These are phyloP conservation scores for Malbranchea zuffiana DNA, from an alignment of 2,329 filamentous ascomycete genomes.

Conservation along the genomic window DNA sequence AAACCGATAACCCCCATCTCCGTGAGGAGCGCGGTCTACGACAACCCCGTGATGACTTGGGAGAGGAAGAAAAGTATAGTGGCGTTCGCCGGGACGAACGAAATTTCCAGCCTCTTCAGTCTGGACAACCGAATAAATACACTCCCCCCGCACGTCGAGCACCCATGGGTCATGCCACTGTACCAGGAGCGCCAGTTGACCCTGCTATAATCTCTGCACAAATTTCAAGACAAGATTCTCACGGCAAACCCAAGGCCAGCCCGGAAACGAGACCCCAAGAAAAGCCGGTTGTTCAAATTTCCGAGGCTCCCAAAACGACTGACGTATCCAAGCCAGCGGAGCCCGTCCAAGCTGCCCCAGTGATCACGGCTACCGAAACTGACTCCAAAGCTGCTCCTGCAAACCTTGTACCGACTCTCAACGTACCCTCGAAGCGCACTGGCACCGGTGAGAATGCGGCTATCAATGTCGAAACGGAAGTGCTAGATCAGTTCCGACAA, in stretches of 20 bases:
- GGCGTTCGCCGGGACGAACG: constrained; percentile 64
- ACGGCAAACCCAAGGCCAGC: constrained; percentile 8
- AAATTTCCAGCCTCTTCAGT: constrained; percentile 54
- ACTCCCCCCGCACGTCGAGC: constrained; percentile 81
- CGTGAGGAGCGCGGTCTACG: constrained; percentile 76
- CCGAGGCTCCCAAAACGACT: constrained; percentile 8
- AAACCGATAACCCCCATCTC: constrained; percentile 66
- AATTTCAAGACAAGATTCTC: constrained; percentile 38
- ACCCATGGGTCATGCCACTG: constrained; percentile 60
- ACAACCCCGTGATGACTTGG: constrained; percentile 52
- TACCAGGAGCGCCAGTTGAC: constrained; percentile 67
- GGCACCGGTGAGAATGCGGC: constrained; percentile 44
- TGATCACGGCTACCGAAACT: constrained; percentile 19
- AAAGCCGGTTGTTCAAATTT: neutral
- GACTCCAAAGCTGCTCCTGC: constrained; percentile 20
- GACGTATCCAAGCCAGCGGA: constrained; percentile 16
- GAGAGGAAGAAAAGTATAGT: constrained; percentile 93
- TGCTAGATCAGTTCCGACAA: constrained; percentile 53
- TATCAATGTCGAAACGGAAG: constrained; percentile 50
- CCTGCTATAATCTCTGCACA: constrained; percentile 87
- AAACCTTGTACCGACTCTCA: constrained; percentile 31
- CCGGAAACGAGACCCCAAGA: constrained; percentile 3
- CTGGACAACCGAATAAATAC: constrained; percentile 60
- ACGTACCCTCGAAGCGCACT: constrained; percentile 24
- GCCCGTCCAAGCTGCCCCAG: constrained; percentile 15